A percentile compares a stretch with the other conserved stretches of the same genome.
Evolutionary conservation across 1,284 basidiomycete genomes (phyloP).

Genomic region (Cutaneotrichosporon spelunceum): DNA sequence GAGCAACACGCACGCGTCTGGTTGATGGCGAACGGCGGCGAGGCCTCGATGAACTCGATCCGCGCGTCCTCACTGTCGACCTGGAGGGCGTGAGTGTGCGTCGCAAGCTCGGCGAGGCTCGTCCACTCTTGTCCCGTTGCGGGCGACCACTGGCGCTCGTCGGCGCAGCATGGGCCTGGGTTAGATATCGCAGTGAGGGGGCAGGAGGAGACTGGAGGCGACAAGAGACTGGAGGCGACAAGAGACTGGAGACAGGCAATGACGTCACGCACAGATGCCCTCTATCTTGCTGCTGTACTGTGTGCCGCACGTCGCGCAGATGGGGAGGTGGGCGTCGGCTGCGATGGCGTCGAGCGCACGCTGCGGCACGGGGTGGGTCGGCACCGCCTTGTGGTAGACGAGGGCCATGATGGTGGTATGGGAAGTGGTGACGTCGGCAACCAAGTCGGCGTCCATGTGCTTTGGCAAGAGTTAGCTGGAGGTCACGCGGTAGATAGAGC

Average conservation of each 20-base stretch:
- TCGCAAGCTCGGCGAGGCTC: constrained; percentile 31
- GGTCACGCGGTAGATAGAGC: no score
- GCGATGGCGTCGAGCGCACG: constrained; percentile 32
- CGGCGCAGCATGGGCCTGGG: constrained; percentile 40
- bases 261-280: constrained; percentile 29
- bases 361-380: neutral
- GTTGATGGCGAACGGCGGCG: constrained; percentile 43
- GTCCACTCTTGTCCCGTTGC: constrained; percentile 45
- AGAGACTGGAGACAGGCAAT: neutral
- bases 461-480: no score
- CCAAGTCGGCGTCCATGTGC: neutral
- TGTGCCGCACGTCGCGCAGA: constrained; percentile 48
- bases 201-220: neutral
- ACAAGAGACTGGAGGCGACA: neutral
- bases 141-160: constrained; percentile 45
- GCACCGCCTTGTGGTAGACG: neutral
- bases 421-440: neutral
- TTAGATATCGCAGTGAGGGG: no score
- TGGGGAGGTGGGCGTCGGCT: constrained; percentile 38
- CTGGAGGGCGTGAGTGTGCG: constrained; percentile 31
- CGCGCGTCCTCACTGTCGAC: constrained; percentile 40
- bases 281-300: constrained; percentile 33
- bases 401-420: neutral
- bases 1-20: constrained; percentile 44
- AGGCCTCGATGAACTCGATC: constrained; percentile 37